Percentiles rank a stretch among this genome's conserved stretches.
These are phyloP conservation scores for Casuarina equisetifolia DNA, from an alignment of 306 rosid genomes.

Conservation along the genomic window DNA sequence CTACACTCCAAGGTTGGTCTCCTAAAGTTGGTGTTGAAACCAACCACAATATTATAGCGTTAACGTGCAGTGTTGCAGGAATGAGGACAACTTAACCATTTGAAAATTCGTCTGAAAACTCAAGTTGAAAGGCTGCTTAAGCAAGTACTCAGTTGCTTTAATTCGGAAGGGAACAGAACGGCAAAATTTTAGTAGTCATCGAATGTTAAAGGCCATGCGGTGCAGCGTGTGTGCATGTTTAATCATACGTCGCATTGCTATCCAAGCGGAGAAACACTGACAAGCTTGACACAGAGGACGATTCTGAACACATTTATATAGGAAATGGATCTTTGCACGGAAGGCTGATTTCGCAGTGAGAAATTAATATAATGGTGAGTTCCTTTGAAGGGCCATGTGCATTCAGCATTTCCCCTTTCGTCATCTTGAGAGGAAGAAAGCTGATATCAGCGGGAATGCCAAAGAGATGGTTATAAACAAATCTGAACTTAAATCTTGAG, in stretches of 20 bases:
- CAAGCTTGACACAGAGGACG: neutral
- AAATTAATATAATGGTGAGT: neutral
- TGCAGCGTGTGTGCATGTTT: constrained; percentile 13
- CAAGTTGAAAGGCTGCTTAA: constrained; percentile 33
- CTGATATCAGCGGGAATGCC: constrained; percentile 9
- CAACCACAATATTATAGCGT: neutral
- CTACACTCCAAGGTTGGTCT: neutral
- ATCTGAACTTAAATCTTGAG: neutral
- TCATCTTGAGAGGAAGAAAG: constrained; percentile 25
- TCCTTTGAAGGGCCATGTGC: neutral
- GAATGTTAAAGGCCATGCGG: constrained; percentile 5
- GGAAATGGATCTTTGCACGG: neutral
- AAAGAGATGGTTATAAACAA: neutral
- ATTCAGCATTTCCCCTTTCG: constrained; percentile 24
- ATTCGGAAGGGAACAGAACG: constrained; percentile 18
- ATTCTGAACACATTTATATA: neutral
- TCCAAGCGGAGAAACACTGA: neutral
- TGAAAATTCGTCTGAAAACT: neutral
- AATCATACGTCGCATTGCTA: neutral
- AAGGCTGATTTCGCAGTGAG: neutral
- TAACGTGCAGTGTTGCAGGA: neutral
- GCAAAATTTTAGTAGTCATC: constrained; percentile 17
- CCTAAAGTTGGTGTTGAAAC: neutral
- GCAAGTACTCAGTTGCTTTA: constrained; percentile 21
- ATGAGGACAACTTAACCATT: neutral